Percentiles rank a stretch among this genome's conserved stretches.
Conservation (phyloP, 768 basidiomycete species). For the Porphyrellus cyaneotinctus region DNA sequence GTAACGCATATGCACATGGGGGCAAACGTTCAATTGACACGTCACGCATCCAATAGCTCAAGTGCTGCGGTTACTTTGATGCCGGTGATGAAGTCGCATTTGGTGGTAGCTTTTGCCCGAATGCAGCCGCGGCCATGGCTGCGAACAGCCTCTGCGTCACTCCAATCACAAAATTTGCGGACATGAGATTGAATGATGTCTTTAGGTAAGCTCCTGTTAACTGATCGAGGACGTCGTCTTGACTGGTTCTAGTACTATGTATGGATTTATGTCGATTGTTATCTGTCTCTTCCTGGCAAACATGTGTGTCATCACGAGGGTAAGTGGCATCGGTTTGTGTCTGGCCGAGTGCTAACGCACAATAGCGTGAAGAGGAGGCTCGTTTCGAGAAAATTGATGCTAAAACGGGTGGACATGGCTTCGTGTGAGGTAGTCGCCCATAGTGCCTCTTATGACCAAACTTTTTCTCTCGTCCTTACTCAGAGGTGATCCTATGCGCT, state of each 20-base stretch:
- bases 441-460: too few species aligned
- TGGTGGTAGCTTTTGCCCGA: slow-evolving; percentile 59
- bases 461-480: background rate
- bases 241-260: slow-evolving; percentile 46
- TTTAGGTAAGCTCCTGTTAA: slow-evolving; percentile 61
- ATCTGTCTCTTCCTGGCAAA: slow-evolving; percentile 73
- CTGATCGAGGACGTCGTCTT: background rate
- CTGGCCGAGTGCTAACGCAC: slow-evolving; percentile 4
- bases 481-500: background rate
- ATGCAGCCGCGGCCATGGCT: slow-evolving; percentile 34
- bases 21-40: background rate
- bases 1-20: slow-evolving; percentile 12
- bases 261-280: slow-evolving; percentile 82
- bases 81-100: slow-evolving; percentile 55
- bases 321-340: slow-evolving; percentile 15
- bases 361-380: slow-evolving; percentile 71
- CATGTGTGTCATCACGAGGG: slow-evolving; percentile 83
- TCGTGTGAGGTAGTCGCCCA: slow-evolving; percentile 51
- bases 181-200: slow-evolving; percentile 69
- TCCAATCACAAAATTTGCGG: slow-evolving; percentile 63
- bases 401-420: slow-evolving; percentile 83
- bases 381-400: slow-evolving; percentile 88
- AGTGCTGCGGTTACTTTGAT: slow-evolving; percentile 85
- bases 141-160: slow-evolving; percentile 62
- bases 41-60: slow-evolving; percentile 43